A percentile compares a stretch with the other conserved stretches of the same genome.
phyloP scores from a whole-genome alignment of 441 rosid genomes.

The Syzygium syzygioides region DNA sequence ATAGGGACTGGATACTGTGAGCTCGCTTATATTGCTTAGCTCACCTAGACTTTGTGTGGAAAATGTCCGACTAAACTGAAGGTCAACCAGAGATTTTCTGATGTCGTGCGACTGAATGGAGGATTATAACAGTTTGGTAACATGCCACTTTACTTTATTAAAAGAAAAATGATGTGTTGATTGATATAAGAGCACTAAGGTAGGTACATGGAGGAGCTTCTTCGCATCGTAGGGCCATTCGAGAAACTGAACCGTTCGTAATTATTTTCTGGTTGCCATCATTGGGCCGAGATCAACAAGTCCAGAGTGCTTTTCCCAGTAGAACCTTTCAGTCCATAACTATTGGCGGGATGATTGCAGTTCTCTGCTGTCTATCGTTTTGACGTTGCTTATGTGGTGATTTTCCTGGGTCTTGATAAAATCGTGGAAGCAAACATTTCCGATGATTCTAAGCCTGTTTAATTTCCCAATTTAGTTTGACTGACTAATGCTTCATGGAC shows the following conservation, averaged over 20 bases:
- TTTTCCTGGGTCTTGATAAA: neutral
- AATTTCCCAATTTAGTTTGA: neutral
- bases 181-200: neutral
- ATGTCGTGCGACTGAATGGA: neutral
- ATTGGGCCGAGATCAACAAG: neutral
- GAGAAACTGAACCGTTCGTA: neutral
- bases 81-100: neutral
- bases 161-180: neutral
- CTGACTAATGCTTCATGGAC: neutral
- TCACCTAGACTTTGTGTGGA: neutral
- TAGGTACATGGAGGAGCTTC: neutral
- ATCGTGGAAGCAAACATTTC: neutral
- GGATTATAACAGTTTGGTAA: neutral
- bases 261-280: neutral
- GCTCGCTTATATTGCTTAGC: neutral
- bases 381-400: neutral
- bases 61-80: neutral
- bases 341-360: neutral
- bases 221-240: neutral
- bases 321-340: neutral
- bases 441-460: neutral
- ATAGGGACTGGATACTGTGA: neutral
- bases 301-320: neutral
- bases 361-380: neutral
- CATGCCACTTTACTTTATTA: neutral